A percentile compares a stretch with the other conserved stretches of the same genome.
Conservation (phyloP, 345 rosid species). For the Rubroshorea leprosula region DNA sequence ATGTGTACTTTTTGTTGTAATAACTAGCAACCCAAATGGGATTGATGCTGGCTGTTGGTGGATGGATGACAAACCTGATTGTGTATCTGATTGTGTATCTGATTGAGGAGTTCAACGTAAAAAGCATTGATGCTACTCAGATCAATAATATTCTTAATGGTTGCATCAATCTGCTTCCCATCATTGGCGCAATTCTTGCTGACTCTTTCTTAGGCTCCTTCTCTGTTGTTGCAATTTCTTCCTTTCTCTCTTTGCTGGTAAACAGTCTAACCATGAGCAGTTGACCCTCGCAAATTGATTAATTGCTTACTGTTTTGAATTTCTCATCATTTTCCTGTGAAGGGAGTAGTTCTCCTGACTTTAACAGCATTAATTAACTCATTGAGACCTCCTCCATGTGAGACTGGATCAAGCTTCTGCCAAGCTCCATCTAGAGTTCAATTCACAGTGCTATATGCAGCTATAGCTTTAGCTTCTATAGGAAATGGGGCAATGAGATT, state of each 20-base stretch:
- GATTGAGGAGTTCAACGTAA: conserved; percentile 24
- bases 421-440: conserved; percentile 15
- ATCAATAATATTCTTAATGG: conserved; percentile 15
- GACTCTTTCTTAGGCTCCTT: conserved; percentile 23
- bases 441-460: conserved; percentile 7
- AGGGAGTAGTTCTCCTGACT: conserved; percentile 19
- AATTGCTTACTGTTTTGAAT: neutral
- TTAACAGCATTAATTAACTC: conserved; percentile 8
- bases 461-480: conserved; percentile 11
- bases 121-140: conserved; percentile 22
- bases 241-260: conserved; percentile 23
- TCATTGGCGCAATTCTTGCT: conserved; percentile 21
- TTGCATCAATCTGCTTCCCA: conserved; percentile 13
- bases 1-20: neutral
- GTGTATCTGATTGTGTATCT: conserved; percentile 30
- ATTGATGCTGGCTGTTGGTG: conserved; percentile 8
- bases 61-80: conserved; percentile 17
- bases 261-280: neutral
- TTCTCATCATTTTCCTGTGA: neutral
- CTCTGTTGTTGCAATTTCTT: conserved; percentile 12
- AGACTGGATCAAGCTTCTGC: neutral
- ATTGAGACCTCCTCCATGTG: conserved; percentile 17
- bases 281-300: neutral
- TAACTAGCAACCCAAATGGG: conserved; percentile 9
- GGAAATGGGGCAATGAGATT: conserved; percentile 20